Evolutionary conservation across 257 asterid genomes (phyloP).

Genomic region (Nicotiana attenuata): DNA sequence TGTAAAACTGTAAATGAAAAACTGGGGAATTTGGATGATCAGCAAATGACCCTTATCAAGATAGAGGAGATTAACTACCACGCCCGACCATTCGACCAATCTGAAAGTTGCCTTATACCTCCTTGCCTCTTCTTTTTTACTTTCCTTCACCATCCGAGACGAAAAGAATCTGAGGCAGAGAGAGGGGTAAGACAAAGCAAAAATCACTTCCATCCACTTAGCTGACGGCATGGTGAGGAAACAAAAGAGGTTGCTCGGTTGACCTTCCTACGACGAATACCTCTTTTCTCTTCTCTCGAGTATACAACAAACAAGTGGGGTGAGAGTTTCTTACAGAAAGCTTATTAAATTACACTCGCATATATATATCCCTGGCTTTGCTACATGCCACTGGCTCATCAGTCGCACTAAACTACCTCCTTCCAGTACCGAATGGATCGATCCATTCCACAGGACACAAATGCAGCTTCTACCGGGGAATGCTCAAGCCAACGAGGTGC

Average conservation of each 20-base stretch:
- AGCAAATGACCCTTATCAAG: not conserved
- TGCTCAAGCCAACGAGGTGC: constrained; percentile 83
- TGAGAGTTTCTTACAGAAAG: not conserved
- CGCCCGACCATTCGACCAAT: not conserved
- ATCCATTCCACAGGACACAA: constrained; percentile 67
- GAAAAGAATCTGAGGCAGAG: not conserved
- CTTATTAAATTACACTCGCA: not conserved
- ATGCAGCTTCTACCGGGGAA: constrained; percentile 63
- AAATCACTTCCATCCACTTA: not conserved
- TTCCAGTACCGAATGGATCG: constrained; percentile 76
- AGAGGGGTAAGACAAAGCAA: not conserved
- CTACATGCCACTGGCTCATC: not conserved
- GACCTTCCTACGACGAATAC: not conserved
- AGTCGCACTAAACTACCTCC: constrained; percentile 19
- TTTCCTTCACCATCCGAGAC: not conserved
- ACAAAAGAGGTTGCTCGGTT: not conserved
- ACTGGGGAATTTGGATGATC: not conserved
- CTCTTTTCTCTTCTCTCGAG: not conserved
- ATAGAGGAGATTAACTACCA: not conserved
- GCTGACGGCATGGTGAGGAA: not conserved
- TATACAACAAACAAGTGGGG: not conserved
- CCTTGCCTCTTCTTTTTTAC: not conserved
- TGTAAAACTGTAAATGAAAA: not conserved
- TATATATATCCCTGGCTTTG: not conserved
- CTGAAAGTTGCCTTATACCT: not conserved